Conservation (phyloP, 306 rosid species). For the Medicago lupulina region DNA sequence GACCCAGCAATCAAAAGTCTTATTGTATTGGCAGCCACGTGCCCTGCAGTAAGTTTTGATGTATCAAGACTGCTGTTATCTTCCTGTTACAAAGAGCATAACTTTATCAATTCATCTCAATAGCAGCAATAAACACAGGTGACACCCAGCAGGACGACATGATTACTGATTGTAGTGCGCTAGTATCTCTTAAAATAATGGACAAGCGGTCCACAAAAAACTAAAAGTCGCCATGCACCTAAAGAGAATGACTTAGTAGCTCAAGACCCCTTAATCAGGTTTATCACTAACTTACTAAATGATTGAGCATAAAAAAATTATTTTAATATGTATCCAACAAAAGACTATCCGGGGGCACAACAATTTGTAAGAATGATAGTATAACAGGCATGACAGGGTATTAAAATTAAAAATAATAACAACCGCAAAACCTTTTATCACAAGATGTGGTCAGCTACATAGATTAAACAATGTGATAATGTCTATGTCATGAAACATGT, state of each 20-base stretch:
- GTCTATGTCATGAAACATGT: too few species aligned
- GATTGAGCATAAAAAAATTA: conserved; percentile 7
- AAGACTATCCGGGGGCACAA: neutral
- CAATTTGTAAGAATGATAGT: neutral
- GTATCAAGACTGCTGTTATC: conserved; percentile 72
- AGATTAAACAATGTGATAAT: too few species aligned
- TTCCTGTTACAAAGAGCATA: conserved; percentile 61
- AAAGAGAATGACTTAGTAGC: conserved; percentile 1
- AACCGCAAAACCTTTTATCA: neutral
- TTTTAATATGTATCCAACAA: conserved; percentile 11
- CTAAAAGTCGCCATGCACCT: neutral
- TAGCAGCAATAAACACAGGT: conserved; percentile 10
- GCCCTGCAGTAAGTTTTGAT: conserved; percentile 73
- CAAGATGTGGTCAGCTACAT: neutral
- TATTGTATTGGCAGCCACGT: conserved; percentile 91
- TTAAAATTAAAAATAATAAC: neutral
- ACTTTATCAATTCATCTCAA: conserved; percentile 16
- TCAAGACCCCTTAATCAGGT: conserved; percentile 6
- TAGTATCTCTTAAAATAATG: conserved; percentile 29
- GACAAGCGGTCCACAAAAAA: neutral
- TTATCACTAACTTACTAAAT: neutral
- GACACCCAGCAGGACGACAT: conserved; percentile 23
- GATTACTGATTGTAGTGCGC: conserved; percentile 21
- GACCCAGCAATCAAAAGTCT: conserved; percentile 97
- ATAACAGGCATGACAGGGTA: neutral